These are phyloP conservation scores for Aureobasidium sp. DNA, from an alignment of 2,329 filamentous ascomycete species.

Conservation along the genomic window DNA sequence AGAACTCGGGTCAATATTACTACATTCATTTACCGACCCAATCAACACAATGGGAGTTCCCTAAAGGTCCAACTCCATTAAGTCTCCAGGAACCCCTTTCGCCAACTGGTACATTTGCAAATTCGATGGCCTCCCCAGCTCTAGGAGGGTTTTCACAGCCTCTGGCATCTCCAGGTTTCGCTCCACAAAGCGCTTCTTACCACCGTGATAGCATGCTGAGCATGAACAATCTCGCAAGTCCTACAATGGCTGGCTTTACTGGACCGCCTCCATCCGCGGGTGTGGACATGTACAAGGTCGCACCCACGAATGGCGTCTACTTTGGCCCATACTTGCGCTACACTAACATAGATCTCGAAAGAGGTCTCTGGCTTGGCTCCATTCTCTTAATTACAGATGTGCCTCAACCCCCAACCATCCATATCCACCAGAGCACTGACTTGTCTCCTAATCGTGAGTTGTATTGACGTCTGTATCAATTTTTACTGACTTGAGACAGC, in stretches of 20 bases:
- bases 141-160: conserved; percentile 48
- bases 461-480: not conserved
- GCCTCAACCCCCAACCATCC: conserved; percentile 88
- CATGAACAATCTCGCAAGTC: conserved; percentile 63
- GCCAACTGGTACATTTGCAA: conserved; percentile 54
- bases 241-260: conserved; percentile 72
- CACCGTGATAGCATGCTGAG: conserved; percentile 73
- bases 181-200: conserved; percentile 66
- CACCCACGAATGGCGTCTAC: conserved; percentile 92
- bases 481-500: conserved; percentile 26
- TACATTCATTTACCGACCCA: conserved; percentile 96
- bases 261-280: conserved; percentile 83
- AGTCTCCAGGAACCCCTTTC: conserved; percentile 80
- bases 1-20: conserved; percentile 95
- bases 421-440: conserved; percentile 84
- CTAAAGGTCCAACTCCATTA: conserved; percentile 86
- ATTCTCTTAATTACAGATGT: conserved; percentile 89
- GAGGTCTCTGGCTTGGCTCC: conserved; percentile 83
- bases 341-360: conserved; percentile 93
- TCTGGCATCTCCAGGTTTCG: conserved; percentile 71
- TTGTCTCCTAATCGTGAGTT: conserved; percentile 68
- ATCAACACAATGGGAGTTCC: conserved; percentile 98
- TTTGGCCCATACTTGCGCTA: conserved; percentile 95
- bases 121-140: conserved; percentile 36
- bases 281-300: conserved; percentile 88